phyloP scores from a whole-genome alignment of 1,284 basidiomycete species.

The Sporisorium iseilematis-ciliati region DNA sequence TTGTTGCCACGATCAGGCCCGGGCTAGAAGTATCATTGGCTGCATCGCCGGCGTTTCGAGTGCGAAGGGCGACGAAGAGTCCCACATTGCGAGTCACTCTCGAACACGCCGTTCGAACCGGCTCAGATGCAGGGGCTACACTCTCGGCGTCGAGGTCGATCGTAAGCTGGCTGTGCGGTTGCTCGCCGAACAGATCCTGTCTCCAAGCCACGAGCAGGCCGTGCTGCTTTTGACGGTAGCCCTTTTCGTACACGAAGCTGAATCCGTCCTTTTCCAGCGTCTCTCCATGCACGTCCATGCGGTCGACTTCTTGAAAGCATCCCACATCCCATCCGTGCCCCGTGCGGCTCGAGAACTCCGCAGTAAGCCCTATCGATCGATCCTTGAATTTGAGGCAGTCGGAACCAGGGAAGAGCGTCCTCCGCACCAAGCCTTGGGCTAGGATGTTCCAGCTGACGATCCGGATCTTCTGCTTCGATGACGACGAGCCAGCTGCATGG shows the following conservation, averaged over 20 bases:
- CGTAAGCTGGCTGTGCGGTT: conserved; percentile 21
- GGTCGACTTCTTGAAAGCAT: conserved; percentile 71
- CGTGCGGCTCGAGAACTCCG: conserved; percentile 47
- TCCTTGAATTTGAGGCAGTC: conserved; percentile 70
- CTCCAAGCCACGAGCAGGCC: conserved; percentile 67
- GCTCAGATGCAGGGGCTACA: conserved; percentile 21
- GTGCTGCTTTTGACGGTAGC: conserved; percentile 66
- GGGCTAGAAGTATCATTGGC: conserved; percentile 20
- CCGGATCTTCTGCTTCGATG: conserved; percentile 23
- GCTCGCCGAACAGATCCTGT: conserved; percentile 25
- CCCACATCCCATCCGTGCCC: conserved; percentile 70
- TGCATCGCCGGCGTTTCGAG: background rate
- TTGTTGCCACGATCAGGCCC: conserved; percentile 82
- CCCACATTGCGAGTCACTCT: conserved; percentile 58
- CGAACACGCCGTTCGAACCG: conserved; percentile 40
- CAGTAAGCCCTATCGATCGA: conserved; percentile 56
- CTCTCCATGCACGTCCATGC: conserved; percentile 64
- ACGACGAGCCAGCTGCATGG: background rate
- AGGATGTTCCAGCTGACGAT: conserved; percentile 68
- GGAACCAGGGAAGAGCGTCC: conserved; percentile 71
- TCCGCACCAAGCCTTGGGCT: conserved; percentile 70
- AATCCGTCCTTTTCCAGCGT: conserved; percentile 57
- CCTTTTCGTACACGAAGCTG: conserved; percentile 62
- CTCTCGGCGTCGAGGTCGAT: conserved; percentile 57
- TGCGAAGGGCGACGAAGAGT: conserved; percentile 57